Conservation (phyloP, 148 eudicot genomes). For the Fagopyrum homotropicum region DNA sequence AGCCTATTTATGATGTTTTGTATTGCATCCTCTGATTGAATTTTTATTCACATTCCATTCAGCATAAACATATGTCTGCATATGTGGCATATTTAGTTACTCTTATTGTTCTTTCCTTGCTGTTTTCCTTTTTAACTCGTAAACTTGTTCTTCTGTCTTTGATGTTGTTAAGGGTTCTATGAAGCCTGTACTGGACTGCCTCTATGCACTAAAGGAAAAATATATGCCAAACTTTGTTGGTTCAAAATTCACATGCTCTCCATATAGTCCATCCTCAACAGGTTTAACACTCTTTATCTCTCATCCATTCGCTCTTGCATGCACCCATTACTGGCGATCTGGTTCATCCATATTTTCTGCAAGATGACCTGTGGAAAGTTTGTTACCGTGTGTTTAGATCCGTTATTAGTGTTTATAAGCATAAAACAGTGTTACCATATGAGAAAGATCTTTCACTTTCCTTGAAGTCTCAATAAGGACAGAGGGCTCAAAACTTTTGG, state of each 20-base stretch:
- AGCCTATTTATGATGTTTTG: not conserved
- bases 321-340: not conserved
- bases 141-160: not conserved
- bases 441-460: too few species aligned
- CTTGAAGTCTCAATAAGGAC: too few species aligned
- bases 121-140: constrained; percentile 1
- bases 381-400: too few species aligned
- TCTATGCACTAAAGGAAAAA: constrained; percentile 56
- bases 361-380: too few species aligned
- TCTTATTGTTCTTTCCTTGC: not conserved
- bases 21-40: not conserved
- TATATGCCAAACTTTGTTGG: constrained; percentile 38
- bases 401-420: too few species aligned
- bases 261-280: constrained; percentile 40
- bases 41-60: not conserved
- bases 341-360: not conserved
- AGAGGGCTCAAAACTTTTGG: too few species aligned
- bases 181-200: constrained; percentile 74
- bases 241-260: constrained; percentile 38
- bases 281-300: constrained; percentile 27
- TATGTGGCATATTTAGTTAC: not conserved
- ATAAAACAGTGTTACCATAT: too few species aligned
- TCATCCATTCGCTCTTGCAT: not conserved
- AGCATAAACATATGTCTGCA: not conserved
- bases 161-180: constrained; percentile 64